These are phyloP conservation scores for Raddia distichophylla DNA, from an alignment of 176 grass and related monocot species.

Conservation along the genomic window DNA sequence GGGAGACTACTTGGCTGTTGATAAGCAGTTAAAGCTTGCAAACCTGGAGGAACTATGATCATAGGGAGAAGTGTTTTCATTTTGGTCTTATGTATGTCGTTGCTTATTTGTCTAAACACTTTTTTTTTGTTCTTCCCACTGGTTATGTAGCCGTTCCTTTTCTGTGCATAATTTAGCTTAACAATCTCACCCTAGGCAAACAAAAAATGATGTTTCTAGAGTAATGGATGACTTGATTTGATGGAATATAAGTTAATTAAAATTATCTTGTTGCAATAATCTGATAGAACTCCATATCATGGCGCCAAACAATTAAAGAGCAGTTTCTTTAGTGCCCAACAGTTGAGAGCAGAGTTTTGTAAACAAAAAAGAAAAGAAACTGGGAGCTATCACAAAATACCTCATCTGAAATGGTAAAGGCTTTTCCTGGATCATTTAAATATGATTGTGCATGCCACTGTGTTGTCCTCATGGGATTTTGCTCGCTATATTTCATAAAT, in stretches of 20 bases:
- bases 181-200: background rate
- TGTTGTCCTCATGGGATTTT: constrained; percentile 4
- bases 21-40: constrained; percentile 78
- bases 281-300: constrained; percentile 6
- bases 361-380: background rate
- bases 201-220: constrained; percentile 27
- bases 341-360: constrained; percentile 11
- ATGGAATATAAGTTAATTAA: constrained; percentile 12
- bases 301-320: background rate
- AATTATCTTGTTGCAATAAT: constrained; percentile 1
- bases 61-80: constrained; percentile 36
- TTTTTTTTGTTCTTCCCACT: constrained; percentile 21
- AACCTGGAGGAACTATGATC: constrained; percentile 60
- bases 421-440: constrained; percentile 14
- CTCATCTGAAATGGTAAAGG: background rate
- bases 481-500: constrained; percentile 26
- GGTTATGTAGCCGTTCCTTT: constrained; percentile 19
- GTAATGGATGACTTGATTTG: background rate
- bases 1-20: constrained; percentile 67
- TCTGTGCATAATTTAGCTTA: constrained; percentile 42
- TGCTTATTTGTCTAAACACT: constrained; percentile 21
- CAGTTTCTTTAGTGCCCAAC: background rate
- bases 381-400: background rate
- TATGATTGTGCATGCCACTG: constrained; percentile 16
- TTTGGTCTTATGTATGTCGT: constrained; percentile 25